These are phyloP conservation scores for Didymella pinodella DNA, from an alignment of 2,329 filamentous ascomycete species.

Conservation along the genomic window DNA sequence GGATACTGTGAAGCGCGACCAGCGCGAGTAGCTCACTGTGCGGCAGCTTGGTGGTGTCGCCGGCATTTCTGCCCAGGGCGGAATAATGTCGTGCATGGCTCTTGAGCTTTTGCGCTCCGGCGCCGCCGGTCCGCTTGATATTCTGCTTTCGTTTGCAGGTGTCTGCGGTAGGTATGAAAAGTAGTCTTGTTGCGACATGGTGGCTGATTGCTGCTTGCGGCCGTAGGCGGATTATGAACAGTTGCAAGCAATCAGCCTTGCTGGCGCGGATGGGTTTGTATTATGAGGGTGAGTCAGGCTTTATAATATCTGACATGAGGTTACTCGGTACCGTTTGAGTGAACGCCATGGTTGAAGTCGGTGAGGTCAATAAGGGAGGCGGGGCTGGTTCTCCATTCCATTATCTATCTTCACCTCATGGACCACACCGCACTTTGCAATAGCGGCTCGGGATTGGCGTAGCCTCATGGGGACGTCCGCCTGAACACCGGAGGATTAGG, in stretches of 20 bases:
- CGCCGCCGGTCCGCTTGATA: conserved; percentile 7
- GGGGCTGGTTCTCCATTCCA: conserved; percentile 23
- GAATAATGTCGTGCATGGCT: conserved; percentile 25
- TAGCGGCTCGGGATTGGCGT: conserved; percentile 16
- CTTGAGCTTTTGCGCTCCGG: conserved; percentile 19
- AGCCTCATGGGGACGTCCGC: conserved; percentile 9
- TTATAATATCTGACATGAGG: conserved; percentile 7
- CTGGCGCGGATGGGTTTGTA: conserved; percentile 7
- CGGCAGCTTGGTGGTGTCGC: conserved; percentile 26
- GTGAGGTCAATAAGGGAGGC: conserved; percentile 21
- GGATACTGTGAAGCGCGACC: conserved; percentile 30
- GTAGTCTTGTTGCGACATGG: conserved; percentile 23
- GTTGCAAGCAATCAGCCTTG: conserved; percentile 15
- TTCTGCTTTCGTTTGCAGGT: conserved; percentile 1
- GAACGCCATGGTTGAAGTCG: conserved; percentile 18
- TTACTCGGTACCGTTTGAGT: conserved; percentile 6
- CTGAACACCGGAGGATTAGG: conserved; percentile 12
- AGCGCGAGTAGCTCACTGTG: conserved; percentile 30
- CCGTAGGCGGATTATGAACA: neutral
- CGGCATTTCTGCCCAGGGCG: conserved; percentile 20
- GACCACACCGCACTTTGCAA: conserved; percentile 20
- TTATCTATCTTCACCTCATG: conserved; percentile 18
- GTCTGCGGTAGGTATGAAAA: conserved; percentile 12
- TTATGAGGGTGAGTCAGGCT: conserved; percentile 16
- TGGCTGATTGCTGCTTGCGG: conserved; percentile 9